Percentiles rank a stretch among this genome's conserved stretches.
phyloP scores from a whole-genome alignment of 805 yeast genomes.

The Kluyveromyces wickerhamii region DNA sequence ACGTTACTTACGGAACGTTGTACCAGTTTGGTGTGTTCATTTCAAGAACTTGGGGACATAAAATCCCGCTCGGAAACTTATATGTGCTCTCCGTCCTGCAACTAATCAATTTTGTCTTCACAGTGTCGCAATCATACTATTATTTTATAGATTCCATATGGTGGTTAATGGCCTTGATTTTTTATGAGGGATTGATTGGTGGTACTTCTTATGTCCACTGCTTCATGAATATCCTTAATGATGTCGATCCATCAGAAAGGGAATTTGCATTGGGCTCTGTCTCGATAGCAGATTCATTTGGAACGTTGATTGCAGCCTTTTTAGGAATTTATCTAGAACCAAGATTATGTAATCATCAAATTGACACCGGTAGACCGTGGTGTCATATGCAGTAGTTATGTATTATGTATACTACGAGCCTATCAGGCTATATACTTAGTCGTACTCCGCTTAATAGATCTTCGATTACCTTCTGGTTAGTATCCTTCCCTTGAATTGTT shows the following conservation, averaged over 20 bases:
- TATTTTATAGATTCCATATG: slow-evolving; percentile 53
- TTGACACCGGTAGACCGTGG: slow-evolving; percentile 68
- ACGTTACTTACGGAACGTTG: slow-evolving; percentile 82
- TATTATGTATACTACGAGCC: neutral
- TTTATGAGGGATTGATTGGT: slow-evolving; percentile 87
- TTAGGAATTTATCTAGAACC: slow-evolving; percentile 72
- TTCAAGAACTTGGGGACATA: slow-evolving; percentile 74
- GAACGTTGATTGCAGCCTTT: slow-evolving; percentile 74
- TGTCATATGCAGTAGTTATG: slow-evolving; percentile 40
- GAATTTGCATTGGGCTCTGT: slow-evolving; percentile 81
- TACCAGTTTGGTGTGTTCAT: slow-evolving; percentile 91
- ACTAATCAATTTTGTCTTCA: slow-evolving; percentile 47
- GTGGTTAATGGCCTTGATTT: slow-evolving; percentile 50
- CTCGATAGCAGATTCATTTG: slow-evolving; percentile 76
- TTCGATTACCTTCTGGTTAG: slow-evolving; percentile 52
- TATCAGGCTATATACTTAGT: slow-evolving; percentile 27
- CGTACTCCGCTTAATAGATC: slow-evolving; percentile 35
- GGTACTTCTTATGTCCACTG: slow-evolving; percentile 90
- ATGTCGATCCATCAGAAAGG: slow-evolving; percentile 41
- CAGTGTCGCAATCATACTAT: slow-evolving; percentile 57
- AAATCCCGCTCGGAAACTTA: slow-evolving; percentile 50
- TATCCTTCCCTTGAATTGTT: slow-evolving; percentile 45
- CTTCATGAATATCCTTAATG: slow-evolving; percentile 65
- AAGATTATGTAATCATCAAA: slow-evolving; percentile 62
- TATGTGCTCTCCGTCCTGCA: slow-evolving; percentile 64